Evolutionary conservation across 345 rosid genomes (phyloP).

Genomic region (Sonneratia alba): DNA sequence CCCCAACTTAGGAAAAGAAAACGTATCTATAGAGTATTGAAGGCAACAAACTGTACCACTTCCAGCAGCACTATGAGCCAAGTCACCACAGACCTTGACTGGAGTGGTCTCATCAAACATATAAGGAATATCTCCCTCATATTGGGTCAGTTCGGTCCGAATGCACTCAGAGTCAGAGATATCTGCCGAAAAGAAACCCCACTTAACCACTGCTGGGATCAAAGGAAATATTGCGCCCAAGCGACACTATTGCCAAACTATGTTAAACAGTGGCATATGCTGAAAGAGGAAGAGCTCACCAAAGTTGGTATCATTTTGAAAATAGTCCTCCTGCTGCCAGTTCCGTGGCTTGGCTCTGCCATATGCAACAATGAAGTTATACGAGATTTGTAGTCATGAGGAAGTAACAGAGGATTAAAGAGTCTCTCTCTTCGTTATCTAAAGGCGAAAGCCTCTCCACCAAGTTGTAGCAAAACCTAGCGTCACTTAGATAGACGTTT

Average conservation of each 20-base stretch:
- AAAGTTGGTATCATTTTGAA: conserved; percentile 23
- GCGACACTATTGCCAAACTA: neutral
- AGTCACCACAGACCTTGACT: conserved; percentile 70
- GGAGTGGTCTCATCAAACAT: conserved; percentile 82
- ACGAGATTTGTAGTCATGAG: conserved; percentile 3
- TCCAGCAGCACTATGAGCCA: conserved; percentile 41
- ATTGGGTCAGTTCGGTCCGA: conserved; percentile 51
- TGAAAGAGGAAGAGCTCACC: conserved; percentile 21
- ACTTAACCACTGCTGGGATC: neutral
- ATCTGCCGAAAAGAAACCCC: conserved; percentile 14
- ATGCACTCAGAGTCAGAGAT: conserved; percentile 21
- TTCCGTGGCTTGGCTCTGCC: conserved; percentile 25
- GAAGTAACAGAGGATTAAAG: neutral
- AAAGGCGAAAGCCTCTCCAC: too few relatives aligned
- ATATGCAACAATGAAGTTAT: neutral
- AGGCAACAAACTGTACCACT: conserved; percentile 22
- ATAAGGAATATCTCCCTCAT: conserved; percentile 72
- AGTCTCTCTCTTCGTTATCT: too few relatives aligned
- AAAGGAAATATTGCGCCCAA: neutral
- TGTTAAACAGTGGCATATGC: neutral
- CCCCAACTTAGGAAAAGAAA: conserved; percentile 12
- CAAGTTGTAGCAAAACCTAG: too few relatives aligned
- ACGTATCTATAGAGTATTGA: neutral
- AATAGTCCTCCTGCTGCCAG: conserved; percentile 27
- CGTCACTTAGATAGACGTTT: too few relatives aligned